Percentiles rank a stretch among this genome's conserved stretches.
phyloP scores from a whole-genome alignment of 306 rosid genomes.

The Pachyrhizus erosus region DNA sequence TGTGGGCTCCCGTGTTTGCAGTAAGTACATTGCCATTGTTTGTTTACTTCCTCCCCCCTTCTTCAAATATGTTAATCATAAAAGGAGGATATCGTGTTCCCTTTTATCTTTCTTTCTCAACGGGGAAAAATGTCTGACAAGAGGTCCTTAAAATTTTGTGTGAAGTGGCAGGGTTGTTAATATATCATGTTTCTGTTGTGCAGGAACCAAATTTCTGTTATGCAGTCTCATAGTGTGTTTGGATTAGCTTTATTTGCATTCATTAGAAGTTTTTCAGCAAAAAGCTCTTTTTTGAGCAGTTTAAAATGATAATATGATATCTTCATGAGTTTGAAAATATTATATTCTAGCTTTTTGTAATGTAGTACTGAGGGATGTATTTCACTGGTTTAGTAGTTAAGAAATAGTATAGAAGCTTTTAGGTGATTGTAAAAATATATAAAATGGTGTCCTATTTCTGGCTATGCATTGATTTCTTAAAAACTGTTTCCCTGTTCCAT shows the following conservation, averaged over 20 bases:
- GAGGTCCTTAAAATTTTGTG: slow-evolving; percentile 17
- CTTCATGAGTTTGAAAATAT: not conserved
- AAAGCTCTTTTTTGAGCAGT: not conserved
- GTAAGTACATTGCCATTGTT: slow-evolving; percentile 59
- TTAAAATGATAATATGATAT: not conserved
- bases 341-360: not conserved
- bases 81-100: not conserved
- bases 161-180: not conserved
- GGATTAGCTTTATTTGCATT: slow-evolving; percentile 11
- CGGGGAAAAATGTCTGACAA: not conserved
- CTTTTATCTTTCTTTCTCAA: not conserved
- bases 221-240: not conserved
- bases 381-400: not conserved
- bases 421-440: not conserved
- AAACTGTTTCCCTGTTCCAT: not conserved
- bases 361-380: not conserved
- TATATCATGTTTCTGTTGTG: not conserved
- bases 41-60: not conserved
- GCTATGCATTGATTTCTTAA: not conserved
- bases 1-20: slow-evolving; percentile 86
- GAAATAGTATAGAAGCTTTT: slow-evolving; percentile 6
- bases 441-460: not conserved
- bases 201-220: not conserved
- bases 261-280: slow-evolving; percentile 2
- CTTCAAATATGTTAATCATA: not conserved